Base-by-base conservation (phyloP, 2,329 filamentous ascomycete genomes). In the Fusarium sp. region DNA sequence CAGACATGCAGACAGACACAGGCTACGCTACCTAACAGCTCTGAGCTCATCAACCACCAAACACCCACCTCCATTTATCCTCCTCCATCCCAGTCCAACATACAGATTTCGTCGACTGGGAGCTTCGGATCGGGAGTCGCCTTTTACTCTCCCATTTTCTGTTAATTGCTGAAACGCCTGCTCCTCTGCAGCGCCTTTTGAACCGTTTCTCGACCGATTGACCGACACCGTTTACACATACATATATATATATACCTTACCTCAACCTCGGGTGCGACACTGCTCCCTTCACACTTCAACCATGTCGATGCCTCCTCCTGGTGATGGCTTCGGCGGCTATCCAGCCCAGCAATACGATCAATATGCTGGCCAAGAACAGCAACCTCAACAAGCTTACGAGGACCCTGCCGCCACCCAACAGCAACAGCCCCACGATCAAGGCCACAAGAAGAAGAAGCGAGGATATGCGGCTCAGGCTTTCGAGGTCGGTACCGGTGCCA, bases 401-500 rank as follows among this genome's bases (percentile, higher is more conserved):
- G 79, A 77, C 49, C 82, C 82, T 46, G 72, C 78, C 42, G 77
- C 78, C 49, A 75, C 77, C 57, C 74, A 78, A 37, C 76, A 75
- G 33, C 71, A 71, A n/a, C 75, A 64, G 43, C 74, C 72, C 25
- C 80, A 74, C 47, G 79, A 83, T 35, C 86, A 86, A 69, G 58
- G 49, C 47, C 85, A 86, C 72, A 91, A 89, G 82, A 95, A 95
- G 86, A 98, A 97, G 90, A 97, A 97, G 89, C 90, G 95, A 86
- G 92, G 93, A 64, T 98, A 98, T 86, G 96, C 96, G 61, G 94
- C 94, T 64, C 93, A 97, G 83, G 96, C 96, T 50, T 99, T 97
- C 83, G 96, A 97, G 67, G 96, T 98, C 78, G 94, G 93, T 57
- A 89, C 90, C 57, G 96, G 96, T 78, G 94, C 93, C 80, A 98